Evolutionary conservation across 305 asterid species (phyloP), one percentile per base, ranked within the genome.

Genomic region (Rubia peregrina): DNA sequence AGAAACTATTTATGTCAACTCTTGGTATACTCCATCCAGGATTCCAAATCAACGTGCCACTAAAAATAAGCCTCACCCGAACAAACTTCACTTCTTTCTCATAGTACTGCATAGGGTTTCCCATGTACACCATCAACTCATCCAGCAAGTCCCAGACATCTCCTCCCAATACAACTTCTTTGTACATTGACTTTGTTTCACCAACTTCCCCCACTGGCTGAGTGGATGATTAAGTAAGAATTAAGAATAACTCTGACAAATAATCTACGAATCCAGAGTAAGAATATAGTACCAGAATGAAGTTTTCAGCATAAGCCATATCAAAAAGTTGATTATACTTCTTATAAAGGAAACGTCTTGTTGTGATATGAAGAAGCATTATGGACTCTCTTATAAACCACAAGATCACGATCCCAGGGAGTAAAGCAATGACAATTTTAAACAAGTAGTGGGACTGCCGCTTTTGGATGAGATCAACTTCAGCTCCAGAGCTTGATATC

Each of bases 101-200:
- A 74, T 85, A 91, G 81, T 86, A 95, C 82, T 84, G 96, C 99
- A 95, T 91, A 75, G 99, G 99, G 67, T 91, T 87, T 73, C 91
- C 80, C 99, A 94, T 86, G 82, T 95, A 95, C 74, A 95, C 72
- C 99, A 95, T 95, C 88, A 95, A 73, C 81, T 95, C 98, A 71
- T 95, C 99, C 73, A 95, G 84, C 67, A 95, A 96, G 82, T 95
- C 99, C 99, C 99, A 95, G 67, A 91, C 97, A 87, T 95, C 99
- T 73, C 99, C 99, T 86, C 99, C 99, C 83, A 95, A 78, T 63
- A 95, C 91, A 42, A 95, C 96, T 70, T 92, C 97, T 80, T 91
- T 95, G 78, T 88, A 73, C 99, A 95, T 91, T 16, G 96, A 82
- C 80, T 91, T 91, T 26, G 94, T 85, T 82, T 87, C 96, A 82